phyloP scores from a whole-genome alignment of 2,329 filamentous ascomycete genomes.

The Exophiala phaeomuriformis region DNA sequence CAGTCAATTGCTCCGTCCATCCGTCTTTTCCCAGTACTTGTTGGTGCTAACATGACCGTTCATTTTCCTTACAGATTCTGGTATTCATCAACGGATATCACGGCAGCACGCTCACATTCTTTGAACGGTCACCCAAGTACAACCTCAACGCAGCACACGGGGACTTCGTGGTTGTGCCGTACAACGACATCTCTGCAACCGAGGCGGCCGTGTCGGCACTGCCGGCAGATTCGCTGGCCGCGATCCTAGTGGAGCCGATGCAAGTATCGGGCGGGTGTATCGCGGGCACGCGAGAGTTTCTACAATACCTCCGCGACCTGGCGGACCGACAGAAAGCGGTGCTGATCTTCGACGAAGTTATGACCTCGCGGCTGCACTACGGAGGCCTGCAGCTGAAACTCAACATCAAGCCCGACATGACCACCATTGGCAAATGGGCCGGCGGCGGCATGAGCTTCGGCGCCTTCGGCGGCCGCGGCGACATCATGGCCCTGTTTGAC shows the following conservation, averaged over 20 bases:
- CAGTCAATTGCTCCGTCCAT: no score
- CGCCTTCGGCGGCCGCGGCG: conserved; percentile 54
- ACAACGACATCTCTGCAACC: conserved; percentile 52
- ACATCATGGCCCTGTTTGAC: conserved; percentile 55
- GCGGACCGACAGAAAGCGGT: conserved; percentile 48
- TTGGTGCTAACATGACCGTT: no score
- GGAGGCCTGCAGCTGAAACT: conserved; percentile 42
- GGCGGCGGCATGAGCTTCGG: conserved; percentile 62
- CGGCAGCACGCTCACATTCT: conserved; percentile 48
- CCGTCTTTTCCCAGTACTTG: no score
- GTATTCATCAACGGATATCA: conserved; percentile 76
- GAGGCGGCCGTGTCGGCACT: conserved; percentile 37
- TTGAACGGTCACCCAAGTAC: conserved; percentile 29
- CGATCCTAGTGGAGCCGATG: conserved; percentile 60
- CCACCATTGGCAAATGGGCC: conserved; percentile 59
- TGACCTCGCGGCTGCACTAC: conserved; percentile 54
- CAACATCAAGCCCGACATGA: conserved; percentile 51
- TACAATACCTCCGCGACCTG: conserved; percentile 44
- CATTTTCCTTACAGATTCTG: no score
- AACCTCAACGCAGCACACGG: conserved; percentile 40
- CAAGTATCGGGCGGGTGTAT: conserved; percentile 57
- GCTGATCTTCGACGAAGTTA: conserved; percentile 65
- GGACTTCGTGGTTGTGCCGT: conserved; percentile 56
- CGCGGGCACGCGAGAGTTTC: conserved; percentile 45
- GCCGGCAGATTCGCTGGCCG: conserved; percentile 45